Percentiles rank a stretch among this genome's conserved stretches.
Conservation (phyloP, 495 filamentous ascomycete species). For the Barbatosphaeria neglecta region DNA sequence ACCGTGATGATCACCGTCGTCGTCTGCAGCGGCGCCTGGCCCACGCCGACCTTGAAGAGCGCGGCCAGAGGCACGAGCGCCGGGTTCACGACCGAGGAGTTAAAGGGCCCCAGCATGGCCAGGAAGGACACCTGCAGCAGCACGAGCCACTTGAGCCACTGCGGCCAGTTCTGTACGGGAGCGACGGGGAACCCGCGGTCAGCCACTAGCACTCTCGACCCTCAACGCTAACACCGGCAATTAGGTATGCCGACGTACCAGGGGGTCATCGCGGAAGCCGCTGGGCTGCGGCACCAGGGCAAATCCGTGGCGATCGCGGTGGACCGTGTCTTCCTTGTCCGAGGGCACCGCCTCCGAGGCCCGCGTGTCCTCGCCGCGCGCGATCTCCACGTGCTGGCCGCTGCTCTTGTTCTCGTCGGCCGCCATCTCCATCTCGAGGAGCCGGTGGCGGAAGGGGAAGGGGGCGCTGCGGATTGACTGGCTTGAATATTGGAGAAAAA, state of each 20-base stretch:
- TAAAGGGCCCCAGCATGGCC: constrained; percentile 16
- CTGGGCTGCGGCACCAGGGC: constrained; percentile 15
- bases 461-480: background rate
- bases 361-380: background rate
- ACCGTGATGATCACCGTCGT: constrained; percentile 13
- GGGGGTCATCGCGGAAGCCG: constrained; percentile 15
- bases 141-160: constrained; percentile 15
- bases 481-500: background rate
- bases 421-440: background rate
- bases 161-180: constrained; percentile 19
- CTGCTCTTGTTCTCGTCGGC: background rate
- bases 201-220: background rate
- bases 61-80: constrained; percentile 10
- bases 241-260: constrained; percentile 7
- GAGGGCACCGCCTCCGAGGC: background rate
- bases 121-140: constrained; percentile 15
- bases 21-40: constrained; percentile 9
- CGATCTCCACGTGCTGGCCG: background rate
- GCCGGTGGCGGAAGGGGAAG: background rate
- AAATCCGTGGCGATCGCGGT: constrained; percentile 9
- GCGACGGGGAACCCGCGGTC: background rate
- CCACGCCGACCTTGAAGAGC: constrained; percentile 5
- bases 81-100: constrained; percentile 13
- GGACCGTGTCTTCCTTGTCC: background rate
- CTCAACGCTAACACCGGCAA: background rate